Conservation (phyloP, 371 early-diverging fungal species). For the Mucor piriformis region DNA sequence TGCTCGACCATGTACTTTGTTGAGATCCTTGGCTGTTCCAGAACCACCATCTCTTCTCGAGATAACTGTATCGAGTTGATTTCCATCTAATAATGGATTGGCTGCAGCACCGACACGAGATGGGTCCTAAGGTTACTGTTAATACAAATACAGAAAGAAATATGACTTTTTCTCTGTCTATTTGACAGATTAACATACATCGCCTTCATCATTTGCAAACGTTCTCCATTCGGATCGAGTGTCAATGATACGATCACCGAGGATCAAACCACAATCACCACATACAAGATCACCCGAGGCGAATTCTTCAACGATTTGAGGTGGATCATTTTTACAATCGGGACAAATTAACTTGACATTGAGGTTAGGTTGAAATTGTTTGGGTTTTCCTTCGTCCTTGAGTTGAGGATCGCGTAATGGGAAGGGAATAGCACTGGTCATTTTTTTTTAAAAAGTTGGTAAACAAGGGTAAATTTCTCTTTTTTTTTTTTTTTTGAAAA, state of each 20-base stretch:
- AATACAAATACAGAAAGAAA: slow-evolving; percentile 1
- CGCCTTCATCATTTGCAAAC: slow-evolving; percentile 94
- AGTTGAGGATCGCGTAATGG: slow-evolving; percentile 32
- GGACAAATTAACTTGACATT: slow-evolving; percentile 75
- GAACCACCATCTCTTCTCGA: slow-evolving; percentile 80
- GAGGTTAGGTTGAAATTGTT: slow-evolving; percentile 53
- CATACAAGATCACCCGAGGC: slow-evolving; percentile 90
- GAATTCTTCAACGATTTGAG: slow-evolving; percentile 98
- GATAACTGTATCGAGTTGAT: slow-evolving; percentile 91
- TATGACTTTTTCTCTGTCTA: not conserved
- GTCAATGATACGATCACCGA: slow-evolving; percentile 98
- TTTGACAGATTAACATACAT: slow-evolving; percentile 48
- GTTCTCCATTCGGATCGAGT: slow-evolving; percentile 99
- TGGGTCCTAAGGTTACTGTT: slow-evolving; percentile 72
- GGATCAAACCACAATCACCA: slow-evolving; percentile 96
- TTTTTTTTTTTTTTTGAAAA: not conserved
- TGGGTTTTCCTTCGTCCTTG: slow-evolving; percentile 29
- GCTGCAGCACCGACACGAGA: slow-evolving; percentile 98
- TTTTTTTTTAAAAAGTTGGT: slow-evolving; percentile 6
- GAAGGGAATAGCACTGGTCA: slow-evolving; percentile 40
- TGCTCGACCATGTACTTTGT: slow-evolving; percentile 77
- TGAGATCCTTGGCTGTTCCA: slow-evolving; percentile 73
- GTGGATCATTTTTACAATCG: slow-evolving; percentile 83
- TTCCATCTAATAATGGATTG: slow-evolving; percentile 87
- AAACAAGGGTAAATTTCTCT: not conserved